Evolutionary conservation across 192 early-diverging fungal species (phyloP).

Genomic region (Funneliformis geosporum): DNA sequence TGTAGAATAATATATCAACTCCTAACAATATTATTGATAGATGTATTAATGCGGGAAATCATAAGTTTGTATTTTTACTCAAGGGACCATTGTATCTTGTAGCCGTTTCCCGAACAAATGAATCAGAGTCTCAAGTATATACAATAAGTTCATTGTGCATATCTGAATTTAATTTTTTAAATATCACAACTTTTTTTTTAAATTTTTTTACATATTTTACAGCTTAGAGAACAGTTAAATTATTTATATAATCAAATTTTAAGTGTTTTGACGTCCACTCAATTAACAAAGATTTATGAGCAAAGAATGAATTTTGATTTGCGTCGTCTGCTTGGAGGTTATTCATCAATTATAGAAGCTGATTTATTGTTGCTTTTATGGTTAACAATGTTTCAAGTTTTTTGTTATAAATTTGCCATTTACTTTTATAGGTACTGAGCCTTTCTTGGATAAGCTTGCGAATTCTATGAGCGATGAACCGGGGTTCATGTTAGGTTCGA

Average conservation of each 20-base stretch:
- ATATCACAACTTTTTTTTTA: neutral
- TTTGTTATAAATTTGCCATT: neutral
- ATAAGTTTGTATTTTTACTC: constrained; percentile 81
- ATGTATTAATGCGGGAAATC: constrained; percentile 66
- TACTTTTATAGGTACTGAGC: constrained; percentile 62
- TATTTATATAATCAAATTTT: constrained; percentile 84
- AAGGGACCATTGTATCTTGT: constrained; percentile 85
- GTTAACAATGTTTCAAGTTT: neutral
- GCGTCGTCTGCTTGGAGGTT: constrained; percentile 75
- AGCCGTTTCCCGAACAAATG: constrained; percentile 75
- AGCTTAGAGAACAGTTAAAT: constrained; percentile 79
- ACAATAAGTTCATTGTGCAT: neutral
- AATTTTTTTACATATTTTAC: neutral
- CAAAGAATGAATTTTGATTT: constrained; percentile 88
- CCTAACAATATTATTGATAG: constrained; percentile 34
- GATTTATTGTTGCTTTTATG: neutral
- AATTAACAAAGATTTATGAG: constrained; percentile 85
- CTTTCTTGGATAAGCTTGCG: constrained; percentile 77
- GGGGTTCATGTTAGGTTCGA: constrained; percentile 73
- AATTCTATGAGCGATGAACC: constrained; percentile 68
- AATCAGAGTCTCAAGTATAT: constrained; percentile 69
- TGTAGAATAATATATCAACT: constrained; percentile 12
- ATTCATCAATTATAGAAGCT: neutral
- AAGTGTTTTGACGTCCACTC: constrained; percentile 75
- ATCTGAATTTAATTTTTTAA: constrained; percentile 11